Percentiles rank a stretch among this genome's conserved stretches.
Evolutionary conservation across 805 yeast species (phyloP).

Genomic region (Wickerhamiella allomyrinae): DNA sequence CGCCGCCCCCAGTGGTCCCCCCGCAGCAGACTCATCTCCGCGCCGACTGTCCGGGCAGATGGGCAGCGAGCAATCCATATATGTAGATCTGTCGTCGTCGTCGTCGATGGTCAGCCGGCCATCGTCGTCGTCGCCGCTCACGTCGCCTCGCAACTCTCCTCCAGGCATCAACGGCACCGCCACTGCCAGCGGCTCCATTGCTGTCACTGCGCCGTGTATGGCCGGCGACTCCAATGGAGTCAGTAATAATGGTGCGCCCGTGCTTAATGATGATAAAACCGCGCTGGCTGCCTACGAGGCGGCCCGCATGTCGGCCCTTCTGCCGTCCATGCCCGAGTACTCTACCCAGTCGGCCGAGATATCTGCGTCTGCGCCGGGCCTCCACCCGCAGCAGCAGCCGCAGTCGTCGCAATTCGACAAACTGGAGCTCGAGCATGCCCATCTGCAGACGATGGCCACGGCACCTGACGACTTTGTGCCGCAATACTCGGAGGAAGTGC

Average conservation of each 20-base stretch:
- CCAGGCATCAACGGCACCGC: neutral
- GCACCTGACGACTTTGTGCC: conserved; percentile 23
- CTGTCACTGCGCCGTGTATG: too few species aligned
- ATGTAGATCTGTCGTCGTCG: conserved; percentile 1
- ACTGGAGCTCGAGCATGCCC: conserved; percentile 28
- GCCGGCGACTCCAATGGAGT: too few species aligned
- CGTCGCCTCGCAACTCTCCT: neutral
- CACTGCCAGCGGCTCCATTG: neutral
- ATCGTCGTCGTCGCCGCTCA: neutral
- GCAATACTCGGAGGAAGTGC: conserved; percentile 2
- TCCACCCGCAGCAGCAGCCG: conserved; percentile 16
- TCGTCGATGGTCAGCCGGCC: neutral
- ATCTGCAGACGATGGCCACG: conserved; percentile 29
- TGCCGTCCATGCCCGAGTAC: conserved; percentile 2
- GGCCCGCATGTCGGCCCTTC: conserved; percentile 1
- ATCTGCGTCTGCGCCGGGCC: conserved; percentile 1
- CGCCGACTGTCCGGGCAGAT: neutral
- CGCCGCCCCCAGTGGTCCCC: too few species aligned
- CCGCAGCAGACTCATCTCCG: neutral
- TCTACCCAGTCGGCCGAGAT: neutral
- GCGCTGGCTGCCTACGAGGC: neutral
- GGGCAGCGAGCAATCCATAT: conserved; percentile 1
- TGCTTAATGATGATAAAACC: conserved; percentile 2
- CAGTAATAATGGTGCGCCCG: neutral
- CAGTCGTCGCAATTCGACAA: conserved; percentile 23